Evolutionary conservation across 2,329 filamentous ascomycete genomes (phyloP).

Genomic region (Hymenoscyphus albidus): DNA sequence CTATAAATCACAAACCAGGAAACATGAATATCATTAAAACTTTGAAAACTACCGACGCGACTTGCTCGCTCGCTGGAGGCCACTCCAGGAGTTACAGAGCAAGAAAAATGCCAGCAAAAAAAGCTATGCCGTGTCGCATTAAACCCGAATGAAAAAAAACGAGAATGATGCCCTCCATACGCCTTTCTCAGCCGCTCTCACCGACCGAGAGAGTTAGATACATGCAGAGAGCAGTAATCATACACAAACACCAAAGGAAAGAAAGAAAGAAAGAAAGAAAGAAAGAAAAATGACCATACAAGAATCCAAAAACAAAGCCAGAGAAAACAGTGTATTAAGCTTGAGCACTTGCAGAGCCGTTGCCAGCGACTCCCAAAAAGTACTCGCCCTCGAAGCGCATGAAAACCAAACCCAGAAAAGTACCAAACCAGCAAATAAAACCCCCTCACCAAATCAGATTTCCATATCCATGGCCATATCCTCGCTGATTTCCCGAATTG

Average conservation of each 20-base stretch:
- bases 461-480: slow-evolving; percentile 62
- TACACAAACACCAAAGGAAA: slow-evolving; percentile 16
- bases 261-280: background rate
- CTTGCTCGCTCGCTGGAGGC: background rate
- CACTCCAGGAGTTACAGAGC: background rate
- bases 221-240: slow-evolving; percentile 15
- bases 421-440: slow-evolving; percentile 4
- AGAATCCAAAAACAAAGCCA: slow-evolving; percentile 11
- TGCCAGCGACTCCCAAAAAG: slow-evolving; percentile 16
- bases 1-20: no score
- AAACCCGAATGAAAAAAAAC: background rate
- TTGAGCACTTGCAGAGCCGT: slow-evolving; percentile 11
- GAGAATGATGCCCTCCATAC: background rate
- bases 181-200: slow-evolving; percentile 10
- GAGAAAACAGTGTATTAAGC: slow-evolving; percentile 19
- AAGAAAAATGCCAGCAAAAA: background rate
- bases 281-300: background rate
- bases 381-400: slow-evolving; percentile 7
- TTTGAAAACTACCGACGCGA: background rate
- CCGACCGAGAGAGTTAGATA: slow-evolving; percentile 10
- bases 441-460: slow-evolving; percentile 41
- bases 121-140: background rate
- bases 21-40: no score
- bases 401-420: slow-evolving; percentile 2
- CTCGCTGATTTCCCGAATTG: slow-evolving; percentile 56